These are phyloP conservation scores for Xerocomus minutiporus DNA, from an alignment of 1,284 basidiomycete genomes.

Conservation along the genomic window DNA sequence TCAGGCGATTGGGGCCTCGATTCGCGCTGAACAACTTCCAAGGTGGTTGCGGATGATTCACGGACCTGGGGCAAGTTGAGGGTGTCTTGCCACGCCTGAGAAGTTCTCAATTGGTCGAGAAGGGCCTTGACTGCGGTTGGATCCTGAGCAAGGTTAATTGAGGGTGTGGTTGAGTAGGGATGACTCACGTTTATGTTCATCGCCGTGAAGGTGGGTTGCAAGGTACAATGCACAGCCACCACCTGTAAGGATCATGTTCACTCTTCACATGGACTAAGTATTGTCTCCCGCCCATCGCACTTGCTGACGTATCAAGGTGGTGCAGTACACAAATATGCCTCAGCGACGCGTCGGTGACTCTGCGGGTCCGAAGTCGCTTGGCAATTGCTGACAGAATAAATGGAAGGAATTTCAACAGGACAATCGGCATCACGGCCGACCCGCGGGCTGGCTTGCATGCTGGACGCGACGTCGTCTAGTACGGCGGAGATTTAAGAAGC, in stretches of 20 bases:
- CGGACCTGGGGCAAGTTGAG: constrained; percentile 21
- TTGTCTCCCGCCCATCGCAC: neutral
- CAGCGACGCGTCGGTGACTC: neutral
- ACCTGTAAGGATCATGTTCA: neutral
- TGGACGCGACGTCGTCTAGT: neutral
- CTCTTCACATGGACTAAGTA: no score
- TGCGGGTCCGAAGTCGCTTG: neutral
- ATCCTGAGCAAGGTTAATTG: constrained; percentile 34
- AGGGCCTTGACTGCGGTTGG: constrained; percentile 58
- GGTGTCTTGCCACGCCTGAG: constrained; percentile 61
- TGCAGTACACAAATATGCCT: no score
- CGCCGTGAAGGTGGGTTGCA: neutral
- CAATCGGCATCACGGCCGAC: neutral
- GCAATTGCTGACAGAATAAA: neutral
- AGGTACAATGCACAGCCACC: constrained; percentile 5
- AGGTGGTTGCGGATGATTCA: constrained; percentile 4
- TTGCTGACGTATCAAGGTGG: neutral
- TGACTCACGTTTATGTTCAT: constrained; percentile 44
- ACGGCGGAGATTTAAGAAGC: neutral
- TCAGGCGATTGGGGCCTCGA: neutral
- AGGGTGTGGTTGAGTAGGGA: no score
- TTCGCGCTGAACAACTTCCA: constrained; percentile 9
- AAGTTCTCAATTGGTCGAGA: constrained; percentile 58
- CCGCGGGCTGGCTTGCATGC: no score
- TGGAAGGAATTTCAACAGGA: neutral